Base-by-base conservation (phyloP, 352 stramenopile species). In the Thalassiosira hispida region DNA sequence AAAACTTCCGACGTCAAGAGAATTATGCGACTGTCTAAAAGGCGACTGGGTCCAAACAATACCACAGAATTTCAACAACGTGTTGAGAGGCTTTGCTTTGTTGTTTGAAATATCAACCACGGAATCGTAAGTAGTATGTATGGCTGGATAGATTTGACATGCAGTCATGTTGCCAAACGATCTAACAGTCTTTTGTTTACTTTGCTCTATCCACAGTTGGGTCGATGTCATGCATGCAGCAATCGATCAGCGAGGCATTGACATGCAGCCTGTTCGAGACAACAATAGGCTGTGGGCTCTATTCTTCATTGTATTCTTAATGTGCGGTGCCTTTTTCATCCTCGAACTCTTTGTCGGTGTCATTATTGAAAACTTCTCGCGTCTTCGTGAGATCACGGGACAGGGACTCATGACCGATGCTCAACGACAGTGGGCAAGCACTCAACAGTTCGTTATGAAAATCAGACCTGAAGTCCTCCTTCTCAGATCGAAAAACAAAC, bases 331-430 rank as follows among this genome's bases (percentile, higher is more conserved):
- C 57, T 98, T 97, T 68, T 97, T 98, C 60, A 93, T 97, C 2
- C 93, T 98, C 25, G 97, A 98, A 40, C 83, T 98, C 0, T 98
- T 98, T 65, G 92, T 97, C 0, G 95, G 95, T 6, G 94, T 98
- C 6, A 97, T 98, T 68, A 96, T 97, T 52, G 95, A 98, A 64
- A 97, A 97, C 61, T 98, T 98, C 69, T 97, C 97, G 52, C 83
- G 84, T 46, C 76, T 91, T 56, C 66, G 73, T 4, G 77, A 91
- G 35, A 56, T 67, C 22, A 73, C 66, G 51, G 77, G 84, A 47
- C 23, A 68, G 62, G 73, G 74, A 29, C 35, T 93, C 0, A 86
- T 98, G 56, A 97, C 95, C 1, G 89, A 94, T 1, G 92, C 63
- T 44, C 79, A 87, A 69, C 51, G 56, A 27, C 56, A 82, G 27